Evolutionary conservation across 2,329 filamentous ascomycete genomes (phyloP), one percentile per base, ranked within the genome.

Genomic region (Pseudogymnoascus sp.): DNA sequence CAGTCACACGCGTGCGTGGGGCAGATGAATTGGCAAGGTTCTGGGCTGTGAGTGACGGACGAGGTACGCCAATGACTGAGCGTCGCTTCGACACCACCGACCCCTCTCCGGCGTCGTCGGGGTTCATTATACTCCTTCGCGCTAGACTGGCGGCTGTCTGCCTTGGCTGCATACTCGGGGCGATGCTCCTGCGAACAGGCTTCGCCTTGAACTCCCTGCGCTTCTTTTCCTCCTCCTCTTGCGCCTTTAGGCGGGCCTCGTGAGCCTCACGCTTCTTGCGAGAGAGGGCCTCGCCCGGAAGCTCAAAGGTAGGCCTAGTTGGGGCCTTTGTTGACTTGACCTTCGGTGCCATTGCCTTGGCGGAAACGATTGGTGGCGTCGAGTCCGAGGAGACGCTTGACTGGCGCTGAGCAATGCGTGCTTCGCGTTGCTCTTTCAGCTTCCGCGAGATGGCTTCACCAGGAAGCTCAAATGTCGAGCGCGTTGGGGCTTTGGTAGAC

Each of bases 131-230:
- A 65, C 73, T 78, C 67, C 81, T 81, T 34, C 84, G 79, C 43
- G 80, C 82, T 37, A 81, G 81, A 72, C 85, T 88, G 40, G 84
- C 75, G 66, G 80, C 72, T 9, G 83, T 87, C 56, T 84, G 83
- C 25, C 84, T 82, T 40, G 84, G 83, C 3, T 77, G 66, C 61
- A 66, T 66, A 28, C 63, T 65, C 18, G 69, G 66, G 53, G 73
- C 74, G 16, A 77, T 70, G 62, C 76, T 80, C 62, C 77, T 74
- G 43, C 80, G 80, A 38, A 84, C 71, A 16, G 85, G 85, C 37
- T 79, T 79, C 5, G 85, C 85, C 72, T 86, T 88, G 77, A 88
- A 88, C 69, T 87, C 83, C 63, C 85, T 82, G 63, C 80, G 79
- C 72, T 79, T 83, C 23, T 77, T 80, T 65, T 85, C 82, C 67